These are phyloP conservation scores for Epichloe amarillans DNA, from an alignment of 2,329 filamentous ascomycete species.

Conservation along the genomic window DNA sequence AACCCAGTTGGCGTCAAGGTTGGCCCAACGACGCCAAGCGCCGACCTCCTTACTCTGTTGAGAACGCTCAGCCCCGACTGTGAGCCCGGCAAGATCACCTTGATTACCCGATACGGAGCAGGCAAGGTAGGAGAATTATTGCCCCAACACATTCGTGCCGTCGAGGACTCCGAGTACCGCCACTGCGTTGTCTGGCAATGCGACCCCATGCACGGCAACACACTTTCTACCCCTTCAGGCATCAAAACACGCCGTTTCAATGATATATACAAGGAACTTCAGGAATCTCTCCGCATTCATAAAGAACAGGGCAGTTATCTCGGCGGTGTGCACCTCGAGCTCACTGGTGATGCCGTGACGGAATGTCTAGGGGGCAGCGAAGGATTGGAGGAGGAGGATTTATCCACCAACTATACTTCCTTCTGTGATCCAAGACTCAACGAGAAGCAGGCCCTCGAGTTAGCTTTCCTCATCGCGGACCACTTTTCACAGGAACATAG, in stretches of 20 bases:
- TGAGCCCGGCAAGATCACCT: conserved; percentile 83
- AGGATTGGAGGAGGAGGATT: conserved; percentile 72
- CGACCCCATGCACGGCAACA: conserved; percentile 95
- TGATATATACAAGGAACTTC: conserved; percentile 79
- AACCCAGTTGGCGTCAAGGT: conserved; percentile 97
- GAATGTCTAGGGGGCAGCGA: conserved; percentile 94
- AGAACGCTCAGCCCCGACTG: conserved; percentile 70
- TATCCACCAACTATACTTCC: conserved; percentile 84
- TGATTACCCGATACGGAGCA: conserved; percentile 91
- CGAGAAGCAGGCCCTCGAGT: conserved; percentile 91
- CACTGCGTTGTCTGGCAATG: conserved; percentile 83
- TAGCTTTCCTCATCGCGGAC: conserved; percentile 86
- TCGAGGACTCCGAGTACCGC: conserved; percentile 61
- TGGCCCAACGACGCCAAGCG: conserved; percentile 66
- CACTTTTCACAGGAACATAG: conserved; percentile 42
- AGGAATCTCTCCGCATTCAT: conserved; percentile 73
- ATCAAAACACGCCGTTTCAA: conserved; percentile 89
- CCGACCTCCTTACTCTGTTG: conserved; percentile 67
- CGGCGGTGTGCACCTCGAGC: conserved; percentile 85
- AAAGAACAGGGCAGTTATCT: conserved; percentile 72
- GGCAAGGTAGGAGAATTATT: conserved; percentile 62
- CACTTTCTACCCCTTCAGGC: conserved; percentile 53
- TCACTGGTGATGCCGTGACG: conserved; percentile 91
- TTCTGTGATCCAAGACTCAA: conserved; percentile 94
- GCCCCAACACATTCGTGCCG: conserved; percentile 75